Conservation (phyloP, 805 yeast genomes). For the Pichia kluyveri region DNA sequence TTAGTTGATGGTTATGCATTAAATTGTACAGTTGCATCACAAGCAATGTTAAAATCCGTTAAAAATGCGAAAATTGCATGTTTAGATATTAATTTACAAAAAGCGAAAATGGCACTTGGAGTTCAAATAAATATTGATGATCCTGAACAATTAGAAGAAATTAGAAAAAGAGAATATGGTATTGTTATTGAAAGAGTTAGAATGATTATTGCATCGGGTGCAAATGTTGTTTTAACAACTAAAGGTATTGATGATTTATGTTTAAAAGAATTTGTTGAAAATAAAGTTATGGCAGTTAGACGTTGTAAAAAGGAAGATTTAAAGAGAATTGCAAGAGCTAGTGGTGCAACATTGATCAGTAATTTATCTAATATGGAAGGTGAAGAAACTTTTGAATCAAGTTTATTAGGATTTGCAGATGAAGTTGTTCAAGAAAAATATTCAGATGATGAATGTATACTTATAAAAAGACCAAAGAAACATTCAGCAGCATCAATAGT, state of each 20-base stretch:
- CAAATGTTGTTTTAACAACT: slow-evolving; percentile 86
- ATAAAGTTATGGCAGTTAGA: slow-evolving; percentile 91
- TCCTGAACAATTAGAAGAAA: slow-evolving; percentile 85
- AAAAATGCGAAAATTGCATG: slow-evolving; percentile 74
- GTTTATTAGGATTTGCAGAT: slow-evolving; percentile 81
- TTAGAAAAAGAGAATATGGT: slow-evolving; percentile 81
- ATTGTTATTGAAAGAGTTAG: slow-evolving; percentile 75
- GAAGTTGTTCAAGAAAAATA: slow-evolving; percentile 84
- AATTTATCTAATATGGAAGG: slow-evolving; percentile 93
- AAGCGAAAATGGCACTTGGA: slow-evolving; percentile 96
- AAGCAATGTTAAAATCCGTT: slow-evolving; percentile 81
- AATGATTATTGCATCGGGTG: slow-evolving; percentile 79
- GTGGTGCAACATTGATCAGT: slow-evolving; percentile 87
- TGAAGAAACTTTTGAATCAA: slow-evolving; percentile 81
- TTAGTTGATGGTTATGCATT: slow-evolving; percentile 91
- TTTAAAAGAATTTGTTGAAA: slow-evolving; percentile 83
- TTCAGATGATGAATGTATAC: slow-evolving; percentile 95
- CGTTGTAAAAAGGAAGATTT: slow-evolving; percentile 95
- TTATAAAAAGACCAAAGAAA: slow-evolving; percentile 80
- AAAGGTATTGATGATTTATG: slow-evolving; percentile 94
- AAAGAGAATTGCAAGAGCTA: slow-evolving; percentile 93
- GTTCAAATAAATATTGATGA: slow-evolving; percentile 95
- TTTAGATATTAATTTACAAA: slow-evolving; percentile 86
- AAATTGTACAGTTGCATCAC: slow-evolving; percentile 95
- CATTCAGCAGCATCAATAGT: slow-evolving; percentile 89